Base-by-base conservation (phyloP, 2,329 filamentous ascomycete species). In the Thelonectria rubi region DNA sequence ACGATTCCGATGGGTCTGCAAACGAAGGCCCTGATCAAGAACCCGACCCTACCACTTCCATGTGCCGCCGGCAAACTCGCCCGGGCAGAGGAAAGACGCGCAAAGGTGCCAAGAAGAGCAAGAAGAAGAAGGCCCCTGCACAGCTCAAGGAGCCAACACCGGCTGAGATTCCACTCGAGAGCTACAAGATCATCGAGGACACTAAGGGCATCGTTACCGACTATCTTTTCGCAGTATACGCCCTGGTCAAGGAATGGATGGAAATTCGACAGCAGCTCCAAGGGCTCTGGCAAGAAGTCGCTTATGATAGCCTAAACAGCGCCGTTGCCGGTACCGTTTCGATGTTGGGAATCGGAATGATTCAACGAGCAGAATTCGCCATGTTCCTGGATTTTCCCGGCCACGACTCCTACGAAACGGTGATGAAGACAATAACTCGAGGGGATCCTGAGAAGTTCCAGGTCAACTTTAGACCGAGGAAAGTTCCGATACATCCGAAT, bases 381-480 rank as follows among this genome's bases (percentile, higher is more conserved):
- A 80, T 84, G 1, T 82, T 80, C 55, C 62, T 77, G 17, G 79
- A 84, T 26, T 84, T 83, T 43, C 78, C 80, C 1, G 80, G 75
- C 0, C 74, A 80, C 50, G 77, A 82, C 11, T 77, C 77, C 0
- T 84, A 77, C 63, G 73, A 81, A 40, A 78, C 70, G 0, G 72
- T 82, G 45, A 76, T 81, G 65, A 73, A 77, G 1, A 77, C 76
- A 4, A 75, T 82, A 37, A 80, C 77, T 2, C 70, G 73, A 1
- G 79, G 78, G 1, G 64, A 80, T 54, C 50, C 70, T 20, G 71
- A 78, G 0, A 73, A 74, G 55, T 73, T 55, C 5, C 69, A 43
- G 45, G 63, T 47, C 0, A 64, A 47, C 2, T 68, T 66, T 37
- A 39, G 5, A 3, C 10, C 65, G 10, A 18, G 34, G 3, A 32